A percentile compares a stretch with the other conserved stretches of the same genome.
These are phyloP conservation scores for Arthroderma sp. DNA, from an alignment of 2,329 filamentous ascomycete genomes.

Conservation along the genomic window DNA sequence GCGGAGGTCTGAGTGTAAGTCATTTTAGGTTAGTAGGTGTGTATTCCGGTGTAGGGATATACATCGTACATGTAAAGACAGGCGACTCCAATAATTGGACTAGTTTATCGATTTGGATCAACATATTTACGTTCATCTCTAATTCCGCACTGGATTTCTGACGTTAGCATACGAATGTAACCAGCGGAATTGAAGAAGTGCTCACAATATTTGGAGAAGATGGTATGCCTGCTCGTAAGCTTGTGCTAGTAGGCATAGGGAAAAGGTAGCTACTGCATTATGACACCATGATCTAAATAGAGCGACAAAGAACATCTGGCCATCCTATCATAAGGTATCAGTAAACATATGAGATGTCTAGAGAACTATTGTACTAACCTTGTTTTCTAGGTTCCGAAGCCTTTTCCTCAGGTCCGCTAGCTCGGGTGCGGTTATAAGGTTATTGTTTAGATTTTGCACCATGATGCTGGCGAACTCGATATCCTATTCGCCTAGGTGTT, in stretches of 20 bases:
- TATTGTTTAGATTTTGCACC: slow-evolving; percentile 98
- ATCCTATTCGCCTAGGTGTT: slow-evolving; percentile 37
- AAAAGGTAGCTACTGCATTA: slow-evolving; percentile 95
- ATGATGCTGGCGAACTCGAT: slow-evolving; percentile 98
- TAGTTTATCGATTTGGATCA: slow-evolving; percentile 97
- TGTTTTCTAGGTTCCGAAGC: slow-evolving; percentile 78
- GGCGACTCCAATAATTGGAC: slow-evolving; percentile 94
- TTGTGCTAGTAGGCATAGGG: slow-evolving; percentile 84
- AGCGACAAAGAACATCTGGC: slow-evolving; percentile 87
- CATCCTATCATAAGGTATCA: slow-evolving; percentile 47
- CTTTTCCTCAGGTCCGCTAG: slow-evolving; percentile 80
- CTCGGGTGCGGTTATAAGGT: slow-evolving; percentile 93
- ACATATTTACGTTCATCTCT: slow-evolving; percentile 97
- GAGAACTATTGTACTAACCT: slow-evolving; percentile 35
- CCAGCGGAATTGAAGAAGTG: slow-evolving; percentile 3
- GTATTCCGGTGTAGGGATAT: not conserved
- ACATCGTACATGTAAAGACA: slow-evolving; percentile 76
- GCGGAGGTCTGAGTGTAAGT: slow-evolving; percentile 58
- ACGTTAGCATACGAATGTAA: not conserved
- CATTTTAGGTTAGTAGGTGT: not conserved
- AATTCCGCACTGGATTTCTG: slow-evolving; percentile 59
- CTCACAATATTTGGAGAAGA: slow-evolving; percentile 84
- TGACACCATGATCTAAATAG: slow-evolving; percentile 97
- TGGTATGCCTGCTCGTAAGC: slow-evolving; percentile 98
- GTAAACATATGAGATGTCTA: slow-evolving; percentile 1